Evolutionary conservation across 2,329 filamentous ascomycete species (phyloP).

Genomic region (Exophiala dermatitidis): DNA sequence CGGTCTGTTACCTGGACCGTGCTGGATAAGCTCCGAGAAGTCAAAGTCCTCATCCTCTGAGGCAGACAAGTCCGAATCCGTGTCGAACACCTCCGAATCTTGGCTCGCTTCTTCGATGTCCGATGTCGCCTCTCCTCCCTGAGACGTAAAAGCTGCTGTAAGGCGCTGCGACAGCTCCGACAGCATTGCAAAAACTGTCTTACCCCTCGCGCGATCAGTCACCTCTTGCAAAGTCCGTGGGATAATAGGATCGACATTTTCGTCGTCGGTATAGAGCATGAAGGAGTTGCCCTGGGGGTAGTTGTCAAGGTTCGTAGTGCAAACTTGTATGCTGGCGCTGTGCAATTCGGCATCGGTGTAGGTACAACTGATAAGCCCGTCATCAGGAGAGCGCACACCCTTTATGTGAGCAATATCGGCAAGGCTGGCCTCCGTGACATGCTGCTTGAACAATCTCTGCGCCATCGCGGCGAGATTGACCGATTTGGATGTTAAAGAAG

Average conservation of each 20-base stretch:
- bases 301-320: constrained; percentile 47
- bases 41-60: constrained; percentile 30
- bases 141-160: constrained; percentile 9
- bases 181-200: constrained; percentile 23
- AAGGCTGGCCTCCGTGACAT: constrained; percentile 42
- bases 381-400: constrained; percentile 55
- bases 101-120: background rate
- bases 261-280: constrained; percentile 41
- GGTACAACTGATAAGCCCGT: constrained; percentile 63
- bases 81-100: constrained; percentile 30
- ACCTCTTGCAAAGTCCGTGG: constrained; percentile 17
- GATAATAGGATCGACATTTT: constrained; percentile 29
- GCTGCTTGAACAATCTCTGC: constrained; percentile 56
- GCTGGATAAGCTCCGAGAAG: background rate
- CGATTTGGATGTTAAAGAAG: constrained; percentile 32
- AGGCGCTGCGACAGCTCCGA: constrained; percentile 29
- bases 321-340: constrained; percentile 10
- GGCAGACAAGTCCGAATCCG: constrained; percentile 32
- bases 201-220: constrained; percentile 28
- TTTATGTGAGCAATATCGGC: constrained; percentile 43
- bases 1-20: background rate
- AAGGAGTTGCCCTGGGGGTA: constrained; percentile 52
- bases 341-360: constrained; percentile 36
- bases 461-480: constrained; percentile 42
- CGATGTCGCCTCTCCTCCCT: background rate